Percentiles rank a stretch among this genome's conserved stretches.
These are phyloP conservation scores for Marsdenia floribunda DNA, from an alignment of 257 asterid genomes.

Conservation along the genomic window DNA sequence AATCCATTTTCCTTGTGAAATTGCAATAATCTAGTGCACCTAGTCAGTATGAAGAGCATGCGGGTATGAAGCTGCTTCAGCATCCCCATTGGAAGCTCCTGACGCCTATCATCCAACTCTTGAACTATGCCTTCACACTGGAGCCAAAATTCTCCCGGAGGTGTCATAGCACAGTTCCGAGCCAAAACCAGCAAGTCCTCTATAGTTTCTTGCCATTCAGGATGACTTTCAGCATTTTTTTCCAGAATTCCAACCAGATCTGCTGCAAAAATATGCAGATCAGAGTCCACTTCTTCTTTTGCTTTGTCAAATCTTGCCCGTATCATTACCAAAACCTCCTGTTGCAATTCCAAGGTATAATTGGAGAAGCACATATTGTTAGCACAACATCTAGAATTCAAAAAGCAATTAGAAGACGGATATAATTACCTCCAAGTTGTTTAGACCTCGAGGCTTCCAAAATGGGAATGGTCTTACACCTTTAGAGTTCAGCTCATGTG, in stretches of 20 bases:
- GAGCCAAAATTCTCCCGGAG: conserved; percentile 97
- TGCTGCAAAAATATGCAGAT: conserved; percentile 92
- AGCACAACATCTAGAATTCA: conserved; percentile 14
- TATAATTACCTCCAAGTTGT: conserved; percentile 79
- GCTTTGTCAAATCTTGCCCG: conserved; percentile 93
- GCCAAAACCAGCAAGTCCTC: conserved; percentile 92
- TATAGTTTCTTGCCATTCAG: conserved; percentile 95
- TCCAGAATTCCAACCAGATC: conserved; percentile 88
- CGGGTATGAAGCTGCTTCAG: conserved; percentile 96
- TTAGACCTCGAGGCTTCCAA: conserved; percentile 91
- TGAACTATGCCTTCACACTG: conserved; percentile 99
- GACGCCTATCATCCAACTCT: conserved; percentile 94
- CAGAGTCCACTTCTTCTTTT: conserved; percentile 97
- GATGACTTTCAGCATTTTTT: conserved; percentile 84
- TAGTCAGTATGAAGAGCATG: conserved; percentile 96
- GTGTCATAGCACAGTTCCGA: conserved; percentile 91
- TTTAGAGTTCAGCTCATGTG: conserved; percentile 94
- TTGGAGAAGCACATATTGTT: conserved; percentile 22
- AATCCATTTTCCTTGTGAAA: conserved; percentile 92
- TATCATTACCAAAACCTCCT: conserved; percentile 93
- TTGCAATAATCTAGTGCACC: conserved; percentile 93
- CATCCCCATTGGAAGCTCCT: conserved; percentile 89
- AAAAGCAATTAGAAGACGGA: conserved; percentile 15
- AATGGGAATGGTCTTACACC: conserved; percentile 98
- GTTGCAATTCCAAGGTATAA: conserved; percentile 23